Conservation (phyloP, 768 basidiomycete genomes). For the Leccinum obscurum region DNA sequence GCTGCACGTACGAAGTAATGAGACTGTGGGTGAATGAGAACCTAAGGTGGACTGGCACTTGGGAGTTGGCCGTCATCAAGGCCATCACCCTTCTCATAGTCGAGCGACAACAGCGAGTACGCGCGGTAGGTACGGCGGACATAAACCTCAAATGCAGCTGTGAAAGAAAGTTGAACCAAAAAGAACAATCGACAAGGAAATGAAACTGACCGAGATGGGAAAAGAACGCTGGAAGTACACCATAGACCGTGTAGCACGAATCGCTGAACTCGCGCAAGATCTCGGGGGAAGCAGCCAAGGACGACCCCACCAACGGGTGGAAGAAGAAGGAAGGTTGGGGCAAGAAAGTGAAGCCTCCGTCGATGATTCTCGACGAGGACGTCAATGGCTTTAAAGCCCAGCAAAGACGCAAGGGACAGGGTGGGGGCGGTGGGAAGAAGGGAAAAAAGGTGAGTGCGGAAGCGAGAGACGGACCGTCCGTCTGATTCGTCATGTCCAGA, state of each 20-base stretch:
- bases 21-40: conserved; percentile 82
- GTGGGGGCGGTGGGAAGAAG: conserved; percentile 39
- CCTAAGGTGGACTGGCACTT: conserved; percentile 88
- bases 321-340: conserved; percentile 69
- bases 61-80: conserved; percentile 81
- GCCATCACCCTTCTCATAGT: conserved; percentile 92
- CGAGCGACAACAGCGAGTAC: conserved; percentile 86
- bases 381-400: conserved; percentile 77
- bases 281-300: conserved; percentile 61
- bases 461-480: background rate
- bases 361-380: conserved; percentile 88
- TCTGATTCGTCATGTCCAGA: conserved; percentile 38
- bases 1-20: conserved; percentile 31
- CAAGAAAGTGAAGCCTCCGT: conserved; percentile 87
- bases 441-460: conserved; percentile 57
- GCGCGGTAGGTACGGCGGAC: conserved; percentile 94
- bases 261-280: conserved; percentile 91
- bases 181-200: background rate
- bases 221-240: conserved; percentile 97
- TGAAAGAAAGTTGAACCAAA: conserved; percentile 1
- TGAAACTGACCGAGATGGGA: conserved; percentile 70
- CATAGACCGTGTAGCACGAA: conserved; percentile 94
- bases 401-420: conserved; percentile 50
- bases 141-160: conserved; percentile 95
- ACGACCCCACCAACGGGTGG: conserved; percentile 34